phyloP scores from a whole-genome alignment of 192 early-diverging fungal genomes.

The Diversispora eburnea region DNA sequence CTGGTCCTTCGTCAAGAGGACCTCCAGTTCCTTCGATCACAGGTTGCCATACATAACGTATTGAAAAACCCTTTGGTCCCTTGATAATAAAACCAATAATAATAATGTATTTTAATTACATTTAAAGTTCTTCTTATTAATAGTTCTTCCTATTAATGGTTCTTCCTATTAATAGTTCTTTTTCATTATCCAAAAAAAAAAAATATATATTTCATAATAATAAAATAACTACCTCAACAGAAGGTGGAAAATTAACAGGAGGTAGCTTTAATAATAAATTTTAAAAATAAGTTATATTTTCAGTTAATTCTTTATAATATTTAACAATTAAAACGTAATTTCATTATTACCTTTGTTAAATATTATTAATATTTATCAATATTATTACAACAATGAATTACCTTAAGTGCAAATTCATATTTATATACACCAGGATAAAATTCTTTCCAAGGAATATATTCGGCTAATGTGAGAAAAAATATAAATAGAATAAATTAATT shows the following conservation, averaged over 20 bases:
- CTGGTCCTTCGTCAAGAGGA: conserved; percentile 35
- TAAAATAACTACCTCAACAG: conserved; percentile 38
- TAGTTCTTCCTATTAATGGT: too few relatives aligned
- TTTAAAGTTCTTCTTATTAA: not conserved
- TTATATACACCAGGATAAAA: conserved; percentile 34
- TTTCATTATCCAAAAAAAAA: conserved; percentile 31
- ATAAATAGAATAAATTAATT: not conserved
- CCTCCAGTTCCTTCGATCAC: conserved; percentile 13
- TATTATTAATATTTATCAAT: not conserved
- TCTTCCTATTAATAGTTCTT: too few relatives aligned
- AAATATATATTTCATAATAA: not conserved
- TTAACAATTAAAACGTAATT: too few relatives aligned
- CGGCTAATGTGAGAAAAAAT: not conserved
- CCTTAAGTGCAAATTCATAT: conserved; percentile 41
- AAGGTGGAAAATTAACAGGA: conserved; percentile 41
- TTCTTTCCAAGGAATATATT: conserved; percentile 32
- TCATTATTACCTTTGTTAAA: not conserved
- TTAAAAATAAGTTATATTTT: not conserved
- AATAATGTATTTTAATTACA: not conserved
- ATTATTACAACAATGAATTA: conserved; percentile 9
- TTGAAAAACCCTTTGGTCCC: conserved; percentile 24
- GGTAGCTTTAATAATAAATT: conserved; percentile 32
- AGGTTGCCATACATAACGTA: conserved; percentile 7
- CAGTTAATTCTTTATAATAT: not conserved
- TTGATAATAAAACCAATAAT: conserved; percentile 17